Evolutionary conservation across 1,284 basidiomycete species (phyloP), one percentile per base, ranked within the genome.

Genomic region (Waitea zeae): DNA sequence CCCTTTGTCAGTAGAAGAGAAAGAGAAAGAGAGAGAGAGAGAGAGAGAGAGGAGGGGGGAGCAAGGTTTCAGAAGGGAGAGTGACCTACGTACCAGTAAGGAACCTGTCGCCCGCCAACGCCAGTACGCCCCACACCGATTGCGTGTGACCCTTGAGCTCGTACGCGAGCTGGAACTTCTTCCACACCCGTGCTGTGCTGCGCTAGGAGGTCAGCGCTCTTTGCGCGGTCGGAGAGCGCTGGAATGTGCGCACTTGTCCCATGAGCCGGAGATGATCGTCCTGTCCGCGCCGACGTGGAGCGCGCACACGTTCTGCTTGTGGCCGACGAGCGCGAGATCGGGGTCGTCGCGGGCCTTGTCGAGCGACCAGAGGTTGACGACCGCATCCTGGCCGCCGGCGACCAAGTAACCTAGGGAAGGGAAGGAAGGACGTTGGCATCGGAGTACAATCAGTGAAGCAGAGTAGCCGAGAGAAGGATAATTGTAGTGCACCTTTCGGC

Each of bases 121-220:
- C 81, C 29, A 84, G 58, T 7, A 96, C 90, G 5, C 88, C 83
- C 92, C 92, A 97, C 1, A 98, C 90, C 7, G 93, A 82, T 52
- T 90, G 83, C 39, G 79, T 61, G 50, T 98, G 95, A 6, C 78
- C 88, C 46, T 74, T 70, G 35, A 98, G 67, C 41, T 82, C 81
- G 43, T 84, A 72, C 3, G 65, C 64, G 41, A 79, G 62, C 44
- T 77, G 57, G 49, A 81, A 88, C 49, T 84, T 59, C 51, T 74
- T 79, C 95, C 95, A 99, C 0, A 99, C 75, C 54, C 84, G 84
- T 14, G 88, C 93, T 0, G 90, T 90, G 46, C 89, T 93, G 49
- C 29, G 7, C 39, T 12, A 29, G 28, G 26, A 3, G 12, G 31
- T 20, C 33, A 18, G 19, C 28, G n/a, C 19, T 18, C 34, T 38